Conservation (phyloP, 768 basidiomycete genomes). For the Russula brevipes region DNA sequence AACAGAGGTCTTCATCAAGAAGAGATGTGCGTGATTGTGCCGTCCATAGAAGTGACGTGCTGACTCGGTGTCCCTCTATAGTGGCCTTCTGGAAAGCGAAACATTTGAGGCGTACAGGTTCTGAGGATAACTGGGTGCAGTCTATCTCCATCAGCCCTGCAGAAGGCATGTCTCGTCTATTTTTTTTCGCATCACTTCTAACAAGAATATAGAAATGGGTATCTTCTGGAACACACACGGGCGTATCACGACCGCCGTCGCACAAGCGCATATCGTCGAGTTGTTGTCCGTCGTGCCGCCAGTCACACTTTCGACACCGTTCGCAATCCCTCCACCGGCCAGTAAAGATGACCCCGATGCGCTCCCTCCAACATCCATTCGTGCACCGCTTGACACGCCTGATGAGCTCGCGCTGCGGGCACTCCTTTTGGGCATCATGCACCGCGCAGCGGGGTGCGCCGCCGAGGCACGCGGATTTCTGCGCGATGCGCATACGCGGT, state of each 20-base stretch:
- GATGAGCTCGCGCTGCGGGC: slow-evolving; percentile 69
- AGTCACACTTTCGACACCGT: slow-evolving; percentile 29
- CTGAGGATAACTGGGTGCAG: slow-evolving; percentile 46
- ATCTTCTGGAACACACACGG: slow-evolving; percentile 79
- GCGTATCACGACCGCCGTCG: slow-evolving; percentile 50
- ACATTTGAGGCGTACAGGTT: slow-evolving; percentile 49
- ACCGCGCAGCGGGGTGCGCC: slow-evolving; percentile 52
- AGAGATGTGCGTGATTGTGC: slow-evolving; percentile 51
- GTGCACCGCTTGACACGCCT: slow-evolving; percentile 52
- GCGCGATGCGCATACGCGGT: slow-evolving; percentile 44
- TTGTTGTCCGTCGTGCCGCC: slow-evolving; percentile 48
- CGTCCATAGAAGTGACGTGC: not conserved
- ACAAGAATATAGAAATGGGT: slow-evolving; percentile 50
- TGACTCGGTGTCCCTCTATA: slow-evolving; percentile 29
- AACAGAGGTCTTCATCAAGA: slow-evolving; percentile 72
- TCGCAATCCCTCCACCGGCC: slow-evolving; percentile 29
- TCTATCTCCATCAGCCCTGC: slow-evolving; percentile 62
- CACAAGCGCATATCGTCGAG: slow-evolving; percentile 55
- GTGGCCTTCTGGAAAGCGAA: slow-evolving; percentile 75
- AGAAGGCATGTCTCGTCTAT: slow-evolving; percentile 46
- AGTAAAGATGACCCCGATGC: not conserved
- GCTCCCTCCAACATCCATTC: slow-evolving; percentile 5
- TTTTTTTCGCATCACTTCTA: not conserved
- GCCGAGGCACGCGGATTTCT: slow-evolving; percentile 45
- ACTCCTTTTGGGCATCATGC: slow-evolving; percentile 61